phyloP scores from a whole-genome alignment of 768 basidiomycete species.

The Saitozyma podzolica region DNA sequence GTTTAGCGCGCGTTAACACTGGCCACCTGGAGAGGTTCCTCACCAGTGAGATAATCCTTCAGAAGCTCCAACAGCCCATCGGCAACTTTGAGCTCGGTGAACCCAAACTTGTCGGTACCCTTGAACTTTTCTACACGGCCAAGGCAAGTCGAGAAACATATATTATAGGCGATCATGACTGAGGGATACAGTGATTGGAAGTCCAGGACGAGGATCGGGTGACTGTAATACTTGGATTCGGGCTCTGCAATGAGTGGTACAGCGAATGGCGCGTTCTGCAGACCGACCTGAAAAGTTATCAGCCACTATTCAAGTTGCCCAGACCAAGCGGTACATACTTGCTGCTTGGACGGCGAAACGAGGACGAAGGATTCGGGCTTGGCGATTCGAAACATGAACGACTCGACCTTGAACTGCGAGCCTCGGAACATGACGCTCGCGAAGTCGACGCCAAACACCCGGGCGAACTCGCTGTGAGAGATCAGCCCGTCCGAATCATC shows the following conservation, averaged over 20 bases:
- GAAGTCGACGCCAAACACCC: constrained; percentile 96
- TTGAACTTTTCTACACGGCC: constrained; percentile 85
- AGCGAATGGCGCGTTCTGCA: constrained; percentile 93
- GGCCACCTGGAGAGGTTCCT: constrained; percentile 24
- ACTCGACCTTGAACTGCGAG: constrained; percentile 98
- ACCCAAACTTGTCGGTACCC: constrained; percentile 83
- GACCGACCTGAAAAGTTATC: constrained; percentile 68
- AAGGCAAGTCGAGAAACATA: constrained; percentile 80
- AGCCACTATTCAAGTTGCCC: background rate
- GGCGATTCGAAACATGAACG: constrained; percentile 94
- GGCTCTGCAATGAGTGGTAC: constrained; percentile 92
- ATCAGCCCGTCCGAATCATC: constrained; percentile 3
- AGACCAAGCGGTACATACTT: constrained; percentile 59
- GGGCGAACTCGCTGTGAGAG: constrained; percentile 79
- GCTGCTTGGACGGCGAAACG: constrained; percentile 80
- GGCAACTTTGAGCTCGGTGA: constrained; percentile 67
- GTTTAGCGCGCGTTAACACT: too few species aligned
- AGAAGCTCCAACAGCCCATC: constrained; percentile 69
- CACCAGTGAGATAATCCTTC: constrained; percentile 74
- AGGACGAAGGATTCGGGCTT: constrained; percentile 93
- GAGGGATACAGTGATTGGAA: constrained; percentile 97
- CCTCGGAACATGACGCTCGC: constrained; percentile 91
- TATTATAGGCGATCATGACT: constrained; percentile 98
- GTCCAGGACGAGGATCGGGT: constrained; percentile 89
- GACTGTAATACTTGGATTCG: constrained; percentile 84